Percentiles rank a stretch among this genome's conserved stretches.
Conservation (phyloP, 106 monocot species). For the Apostasia shenzhenica region DNA sequence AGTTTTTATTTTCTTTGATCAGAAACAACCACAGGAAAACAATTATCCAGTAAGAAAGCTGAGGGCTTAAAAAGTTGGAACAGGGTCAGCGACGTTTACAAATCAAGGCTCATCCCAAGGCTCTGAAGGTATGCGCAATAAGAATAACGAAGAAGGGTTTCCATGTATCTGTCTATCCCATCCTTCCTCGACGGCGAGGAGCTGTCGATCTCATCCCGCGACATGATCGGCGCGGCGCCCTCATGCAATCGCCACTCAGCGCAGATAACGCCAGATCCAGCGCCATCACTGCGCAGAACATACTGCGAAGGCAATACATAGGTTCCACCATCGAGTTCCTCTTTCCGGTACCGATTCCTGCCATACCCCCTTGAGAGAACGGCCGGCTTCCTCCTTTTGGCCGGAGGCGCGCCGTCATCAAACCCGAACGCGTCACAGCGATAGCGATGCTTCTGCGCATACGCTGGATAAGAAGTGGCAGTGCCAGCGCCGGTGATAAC, state of each 20-base stretch:
- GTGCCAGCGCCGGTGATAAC: neutral
- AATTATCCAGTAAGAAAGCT: neutral
- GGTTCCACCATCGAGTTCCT: neutral
- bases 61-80: neutral
- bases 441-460: neutral
- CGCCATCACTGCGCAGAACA: neutral
- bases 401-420: neutral
- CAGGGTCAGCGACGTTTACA: conserved; percentile 32
- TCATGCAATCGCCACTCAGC: conserved; percentile 6
- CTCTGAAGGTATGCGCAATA: conserved; percentile 75
- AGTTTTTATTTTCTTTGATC: neutral
- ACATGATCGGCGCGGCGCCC: conserved; percentile 31
- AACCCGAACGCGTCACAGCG: neutral
- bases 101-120: conserved; percentile 54
- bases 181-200: conserved; percentile 91
- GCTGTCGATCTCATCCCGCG: conserved; percentile 82
- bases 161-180: conserved; percentile 51
- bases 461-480: neutral
- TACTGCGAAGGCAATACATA: conserved; percentile 4
- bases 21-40: neutral
- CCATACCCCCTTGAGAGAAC: conserved; percentile 4
- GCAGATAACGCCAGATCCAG: neutral
- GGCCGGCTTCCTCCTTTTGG: conserved; percentile 10
- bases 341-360: neutral
- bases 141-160: conserved; percentile 66